A percentile compares a stretch with the other conserved stretches of the same genome.
phyloP scores from a whole-genome alignment of 352 stramenopile species.

The Pythium pyrilobum region DNA sequence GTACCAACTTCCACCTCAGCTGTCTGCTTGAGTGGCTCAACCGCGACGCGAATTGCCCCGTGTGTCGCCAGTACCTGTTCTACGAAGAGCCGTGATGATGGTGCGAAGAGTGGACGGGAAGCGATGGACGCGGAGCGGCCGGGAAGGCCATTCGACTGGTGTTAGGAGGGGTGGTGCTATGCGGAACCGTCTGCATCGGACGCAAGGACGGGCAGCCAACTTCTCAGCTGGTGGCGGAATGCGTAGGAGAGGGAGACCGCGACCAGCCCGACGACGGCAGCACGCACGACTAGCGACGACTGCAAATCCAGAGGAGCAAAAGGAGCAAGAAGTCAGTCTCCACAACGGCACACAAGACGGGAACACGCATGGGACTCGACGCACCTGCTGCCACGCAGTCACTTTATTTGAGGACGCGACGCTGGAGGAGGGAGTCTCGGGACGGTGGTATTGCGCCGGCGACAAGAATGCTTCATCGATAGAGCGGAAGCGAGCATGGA shows the following conservation, averaged over 20 bases:
- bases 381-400: not conserved
- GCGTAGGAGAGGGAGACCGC: slow-evolving; percentile 14
- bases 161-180: not conserved
- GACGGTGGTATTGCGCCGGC: slow-evolving; percentile 13
- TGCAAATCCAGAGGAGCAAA: slow-evolving; percentile 1
- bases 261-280: slow-evolving; percentile 8
- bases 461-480: slow-evolving; percentile 18
- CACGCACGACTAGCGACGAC: not conserved
- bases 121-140: not conserved
- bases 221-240: slow-evolving; percentile 13
- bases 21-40: slow-evolving; percentile 87
- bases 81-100: slow-evolving; percentile 74
- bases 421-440: not conserved
- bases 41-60: slow-evolving; percentile 76
- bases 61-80: slow-evolving; percentile 83
- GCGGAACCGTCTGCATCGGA: not conserved
- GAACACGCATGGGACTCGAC: not conserved
- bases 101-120: not conserved
- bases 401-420: not conserved
- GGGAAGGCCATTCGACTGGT: too few relatives aligned
- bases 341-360: not conserved
- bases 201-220: slow-evolving; percentile 7
- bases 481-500: slow-evolving; percentile 14
- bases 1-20: slow-evolving; percentile 87
- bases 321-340: not conserved